A percentile compares a stretch with the other conserved stretches of the same genome.
These are phyloP conservation scores for Mycena floridula DNA, from an alignment of 768 basidiomycete genomes.

Conservation along the genomic window DNA sequence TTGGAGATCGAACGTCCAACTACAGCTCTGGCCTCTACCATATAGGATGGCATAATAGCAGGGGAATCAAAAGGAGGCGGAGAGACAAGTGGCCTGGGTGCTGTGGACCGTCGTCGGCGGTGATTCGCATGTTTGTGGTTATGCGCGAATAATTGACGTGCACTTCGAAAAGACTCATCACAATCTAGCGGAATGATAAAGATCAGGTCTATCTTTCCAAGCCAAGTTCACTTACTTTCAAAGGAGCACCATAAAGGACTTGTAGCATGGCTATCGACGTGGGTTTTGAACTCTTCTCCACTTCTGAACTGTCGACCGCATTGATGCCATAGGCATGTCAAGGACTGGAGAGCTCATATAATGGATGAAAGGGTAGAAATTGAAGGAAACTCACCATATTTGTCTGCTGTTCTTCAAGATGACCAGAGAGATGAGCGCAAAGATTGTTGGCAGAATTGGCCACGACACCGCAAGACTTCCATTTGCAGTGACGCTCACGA, in stretches of 20 bases:
- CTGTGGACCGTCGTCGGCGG: too few relatives aligned
- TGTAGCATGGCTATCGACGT: conserved; percentile 51
- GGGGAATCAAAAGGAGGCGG: too few relatives aligned
- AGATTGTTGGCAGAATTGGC: conserved; percentile 49
- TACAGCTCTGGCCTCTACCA: conserved; percentile 38
- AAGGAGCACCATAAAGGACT: not conserved
- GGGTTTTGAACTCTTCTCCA: conserved; percentile 31
- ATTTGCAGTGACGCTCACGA: conserved; percentile 45
- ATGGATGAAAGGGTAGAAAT: not conserved
- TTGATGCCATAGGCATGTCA: conserved; percentile 48
- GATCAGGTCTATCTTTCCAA: too few relatives aligned
- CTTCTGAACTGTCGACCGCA: conserved; percentile 41
- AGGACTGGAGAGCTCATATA: conserved; percentile 22
- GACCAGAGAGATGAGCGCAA: conserved; percentile 39
- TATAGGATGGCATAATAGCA: conserved; percentile 41
- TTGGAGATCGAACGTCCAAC: conserved; percentile 38
- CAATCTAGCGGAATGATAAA: conserved; percentile 37
- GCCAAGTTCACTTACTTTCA: too few relatives aligned
- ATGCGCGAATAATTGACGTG: conserved; percentile 45
- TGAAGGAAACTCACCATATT: conserved; percentile 11
- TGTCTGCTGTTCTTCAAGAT: conserved; percentile 27
- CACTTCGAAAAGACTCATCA: conserved; percentile 37
- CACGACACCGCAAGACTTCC: conserved; percentile 49
- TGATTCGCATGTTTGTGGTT: too few relatives aligned
- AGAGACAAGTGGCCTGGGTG: too few relatives aligned